Base-by-base conservation (phyloP, 2,329 filamentous ascomycete species). In the Byssothecium circinans region DNA sequence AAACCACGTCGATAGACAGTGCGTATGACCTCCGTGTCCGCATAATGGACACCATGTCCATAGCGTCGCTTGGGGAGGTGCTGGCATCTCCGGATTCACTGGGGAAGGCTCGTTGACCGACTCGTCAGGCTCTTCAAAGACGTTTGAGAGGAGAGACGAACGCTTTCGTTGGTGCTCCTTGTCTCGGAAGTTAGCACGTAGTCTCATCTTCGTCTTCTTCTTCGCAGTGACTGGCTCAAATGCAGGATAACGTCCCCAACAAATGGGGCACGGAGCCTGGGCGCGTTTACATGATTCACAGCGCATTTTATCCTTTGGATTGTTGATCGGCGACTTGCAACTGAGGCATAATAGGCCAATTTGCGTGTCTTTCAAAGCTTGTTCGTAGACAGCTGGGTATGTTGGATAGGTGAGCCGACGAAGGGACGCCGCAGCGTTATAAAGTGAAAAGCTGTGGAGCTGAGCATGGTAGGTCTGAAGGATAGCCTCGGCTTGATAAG, bases 21-120 rank as follows among this genome's bases (percentile, higher is more conserved):
- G 75, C 5, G 76, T 69, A 59, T 86, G 83, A 2, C 78, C 81
- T 32, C 79, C 77, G 56, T 86, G 83, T 3, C 81, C 81, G 62
- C 83, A 86, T 11, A 78, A 71, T 57, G 82, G 74, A 62, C 83
- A 86, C 71, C 77, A 78, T 4, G 78, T 75, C 76, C 78, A 83
- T 17, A 82, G 71, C 6, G 60, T 62, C 34, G 68, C 57, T 39
- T 59, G 53, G 47, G 65, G 53, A 52, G 46, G 61, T n/a, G 29
- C 57, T 53, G 51, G 57, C 10, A 41, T 53, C 41, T 48, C 59
- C 38, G 51, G 68, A 25, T 45, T 48, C 23, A 43, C 60, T 47
- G 56, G 68, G 49, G 52, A 69, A 15, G 49, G 40, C 4, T 20
- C 49, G 36, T 53, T 48, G 11, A 56, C 49, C 22, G 42, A 65